Conservation (phyloP, 2,329 filamentous ascomycete genomes). For the Samsoniella hepiali region DNA sequence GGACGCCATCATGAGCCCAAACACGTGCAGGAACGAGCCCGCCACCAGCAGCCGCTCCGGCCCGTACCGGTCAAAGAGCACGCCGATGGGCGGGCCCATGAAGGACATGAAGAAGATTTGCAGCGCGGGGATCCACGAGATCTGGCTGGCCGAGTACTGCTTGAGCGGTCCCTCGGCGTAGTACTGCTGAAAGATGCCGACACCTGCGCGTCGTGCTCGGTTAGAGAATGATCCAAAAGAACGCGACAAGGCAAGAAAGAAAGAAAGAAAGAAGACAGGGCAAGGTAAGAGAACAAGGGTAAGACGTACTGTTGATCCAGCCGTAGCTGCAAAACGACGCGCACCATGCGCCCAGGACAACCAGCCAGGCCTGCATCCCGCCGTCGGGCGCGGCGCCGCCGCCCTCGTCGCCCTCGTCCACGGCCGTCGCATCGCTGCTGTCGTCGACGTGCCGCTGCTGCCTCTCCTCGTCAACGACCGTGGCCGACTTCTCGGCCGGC, state of each 20-base stretch:
- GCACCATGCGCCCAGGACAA: slow-evolving; percentile 33
- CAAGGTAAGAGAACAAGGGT: not conserved
- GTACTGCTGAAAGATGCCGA: slow-evolving; percentile 53
- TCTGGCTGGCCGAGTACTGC: slow-evolving; percentile 45
- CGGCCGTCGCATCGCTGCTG: slow-evolving; percentile 14
- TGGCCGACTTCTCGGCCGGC: not conserved
- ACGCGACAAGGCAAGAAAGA: not conserved
- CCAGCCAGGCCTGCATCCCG: slow-evolving; percentile 26
- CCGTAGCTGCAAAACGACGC: slow-evolving; percentile 34
- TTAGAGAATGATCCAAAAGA: not conserved
- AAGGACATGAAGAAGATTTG: slow-evolving; percentile 46
- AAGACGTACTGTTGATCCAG: slow-evolving; percentile 30
- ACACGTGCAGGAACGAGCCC: slow-evolving; percentile 51
- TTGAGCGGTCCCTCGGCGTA: slow-evolving; percentile 45
- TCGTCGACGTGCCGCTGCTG: slow-evolving; percentile 10
- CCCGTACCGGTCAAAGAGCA: slow-evolving; percentile 58
- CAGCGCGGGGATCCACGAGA: slow-evolving; percentile 56
- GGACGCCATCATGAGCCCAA: slow-evolving; percentile 58
- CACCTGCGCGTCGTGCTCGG: slow-evolving; percentile 20
- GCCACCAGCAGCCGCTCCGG: slow-evolving; percentile 49
- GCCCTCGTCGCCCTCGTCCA: not conserved
- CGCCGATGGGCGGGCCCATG: slow-evolving; percentile 55
- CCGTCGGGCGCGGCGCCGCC: slow-evolving; percentile 11
- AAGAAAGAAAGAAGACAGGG: not conserved
- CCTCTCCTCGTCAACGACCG: slow-evolving; percentile 5